A percentile compares a stretch with the other conserved stretches of the same genome.
phyloP scores from a whole-genome alignment of 352 stramenopile species.

The Blastocystis sp. region DNA sequence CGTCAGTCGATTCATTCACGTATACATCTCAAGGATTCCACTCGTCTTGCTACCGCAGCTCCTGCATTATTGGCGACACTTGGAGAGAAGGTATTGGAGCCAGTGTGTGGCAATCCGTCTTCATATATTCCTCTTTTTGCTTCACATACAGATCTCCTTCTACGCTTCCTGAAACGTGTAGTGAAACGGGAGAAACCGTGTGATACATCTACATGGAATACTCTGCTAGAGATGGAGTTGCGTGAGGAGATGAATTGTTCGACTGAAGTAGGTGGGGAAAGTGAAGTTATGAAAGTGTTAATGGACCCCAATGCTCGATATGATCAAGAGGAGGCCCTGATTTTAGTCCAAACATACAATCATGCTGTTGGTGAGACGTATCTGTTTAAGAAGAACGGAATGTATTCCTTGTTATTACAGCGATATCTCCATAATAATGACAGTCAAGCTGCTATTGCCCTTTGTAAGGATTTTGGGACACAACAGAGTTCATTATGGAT shows the following conservation, averaged over 20 bases:
- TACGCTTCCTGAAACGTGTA: not conserved
- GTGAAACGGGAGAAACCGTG: not conserved
- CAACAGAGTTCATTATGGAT: constrained; percentile 85
- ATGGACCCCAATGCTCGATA: constrained; percentile 84
- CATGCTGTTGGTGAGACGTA: constrained; percentile 87
- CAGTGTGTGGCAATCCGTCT: constrained; percentile 11
- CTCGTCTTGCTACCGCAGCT: constrained; percentile 71
- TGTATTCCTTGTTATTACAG: constrained; percentile 88
- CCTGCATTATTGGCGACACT: constrained; percentile 83
- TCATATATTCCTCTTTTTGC: constrained; percentile 16
- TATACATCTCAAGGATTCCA: not conserved
- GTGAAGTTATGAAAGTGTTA: constrained; percentile 78
- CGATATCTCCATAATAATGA: constrained; percentile 88
- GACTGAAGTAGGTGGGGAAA: not conserved
- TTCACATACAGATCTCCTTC: not conserved
- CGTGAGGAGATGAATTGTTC: constrained; percentile 71
- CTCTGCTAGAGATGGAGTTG: constrained; percentile 82
- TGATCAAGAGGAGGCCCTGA: constrained; percentile 86
- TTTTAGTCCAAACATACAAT: constrained; percentile 84
- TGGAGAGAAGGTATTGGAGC: constrained; percentile 78
- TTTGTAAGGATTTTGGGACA: constrained; percentile 82
- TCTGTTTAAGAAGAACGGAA: constrained; percentile 87
- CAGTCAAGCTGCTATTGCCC: constrained; percentile 80
- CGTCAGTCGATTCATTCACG: constrained; percentile 43
- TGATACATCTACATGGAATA: constrained; percentile 74